Conservation (phyloP, 768 basidiomycete genomes). For the Phallus indusiatus region DNA sequence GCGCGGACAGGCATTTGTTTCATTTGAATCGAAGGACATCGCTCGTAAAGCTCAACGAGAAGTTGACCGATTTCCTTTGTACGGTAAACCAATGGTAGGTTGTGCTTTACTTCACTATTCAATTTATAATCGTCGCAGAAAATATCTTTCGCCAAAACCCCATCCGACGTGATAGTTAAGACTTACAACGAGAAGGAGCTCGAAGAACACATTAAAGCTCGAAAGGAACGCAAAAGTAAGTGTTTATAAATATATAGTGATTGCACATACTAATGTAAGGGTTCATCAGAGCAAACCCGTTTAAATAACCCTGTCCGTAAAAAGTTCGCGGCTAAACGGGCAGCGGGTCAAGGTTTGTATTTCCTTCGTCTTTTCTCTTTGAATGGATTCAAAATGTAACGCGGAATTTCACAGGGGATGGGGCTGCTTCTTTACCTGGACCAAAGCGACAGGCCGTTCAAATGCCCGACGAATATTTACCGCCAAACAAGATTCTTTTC, state of each 20-base stretch:
- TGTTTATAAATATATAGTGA: slow-evolving; percentile 4
- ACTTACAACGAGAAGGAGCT: slow-evolving; percentile 53
- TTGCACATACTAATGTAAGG: slow-evolving; percentile 3
- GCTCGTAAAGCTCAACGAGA: slow-evolving; percentile 88
- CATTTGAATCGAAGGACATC: slow-evolving; percentile 72
- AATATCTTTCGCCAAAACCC: slow-evolving; percentile 86
- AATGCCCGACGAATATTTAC: slow-evolving; percentile 99
- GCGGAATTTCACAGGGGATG: slow-evolving; percentile 39
- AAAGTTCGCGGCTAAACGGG: slow-evolving; percentile 72
- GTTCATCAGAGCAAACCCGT: slow-evolving; percentile 56
- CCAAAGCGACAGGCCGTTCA: slow-evolving; percentile 79
- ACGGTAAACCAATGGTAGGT: slow-evolving; percentile 91
- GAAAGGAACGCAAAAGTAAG: slow-evolving; percentile 82
- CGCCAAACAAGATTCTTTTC: slow-evolving; percentile 98
- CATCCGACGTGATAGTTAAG: slow-evolving; percentile 87
- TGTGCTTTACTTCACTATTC: neutral
- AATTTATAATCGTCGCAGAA: slow-evolving; percentile 42
- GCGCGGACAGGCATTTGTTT: slow-evolving; percentile 98
- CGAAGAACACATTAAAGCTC: slow-evolving; percentile 64
- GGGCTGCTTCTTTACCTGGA: slow-evolving; percentile 51
- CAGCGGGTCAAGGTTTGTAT: slow-evolving; percentile 70
- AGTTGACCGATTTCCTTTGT: slow-evolving; percentile 88
- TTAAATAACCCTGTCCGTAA: slow-evolving; percentile 85
- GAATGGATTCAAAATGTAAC: slow-evolving; percentile 6
- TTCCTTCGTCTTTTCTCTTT: neutral